phyloP scores from a whole-genome alignment of 306 rosid genomes.

The Datisca glomerata region DNA sequence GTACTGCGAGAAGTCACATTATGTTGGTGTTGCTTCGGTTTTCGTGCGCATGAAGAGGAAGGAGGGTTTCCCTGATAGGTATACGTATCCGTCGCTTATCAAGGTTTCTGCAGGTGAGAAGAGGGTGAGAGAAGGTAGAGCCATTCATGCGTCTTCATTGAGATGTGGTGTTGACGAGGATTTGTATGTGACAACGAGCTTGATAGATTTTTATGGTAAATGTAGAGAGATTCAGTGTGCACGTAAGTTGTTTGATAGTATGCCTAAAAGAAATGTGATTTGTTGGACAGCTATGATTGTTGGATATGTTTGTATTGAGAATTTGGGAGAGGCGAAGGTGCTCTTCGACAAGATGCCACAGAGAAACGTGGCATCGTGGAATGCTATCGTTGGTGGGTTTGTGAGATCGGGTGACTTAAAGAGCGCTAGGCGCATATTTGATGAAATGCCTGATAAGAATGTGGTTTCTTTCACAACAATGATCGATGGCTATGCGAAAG shows the following conservation, averaged over 20 bases:
- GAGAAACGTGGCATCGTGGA: slow-evolving; percentile 27
- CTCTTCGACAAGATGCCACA: slow-evolving; percentile 25
- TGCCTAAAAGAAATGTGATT: slow-evolving; percentile 15
- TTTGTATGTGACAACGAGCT: slow-evolving; percentile 46
- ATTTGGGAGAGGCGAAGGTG: slow-evolving; percentile 19
- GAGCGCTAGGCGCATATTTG: slow-evolving; percentile 39
- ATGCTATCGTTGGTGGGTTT: slow-evolving; percentile 30
- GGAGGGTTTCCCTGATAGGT: slow-evolving; percentile 34
- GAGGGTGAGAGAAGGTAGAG: slow-evolving; percentile 28
- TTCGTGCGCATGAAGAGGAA: slow-evolving; percentile 41
- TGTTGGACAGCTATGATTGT: slow-evolving; percentile 29
- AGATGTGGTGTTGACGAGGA: slow-evolving; percentile 44
- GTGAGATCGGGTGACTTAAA: slow-evolving; percentile 44
- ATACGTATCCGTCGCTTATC: slow-evolving; percentile 52
- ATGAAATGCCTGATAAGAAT: slow-evolving; percentile 57
- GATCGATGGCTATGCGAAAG: slow-evolving; percentile 76
- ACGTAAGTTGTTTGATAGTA: slow-evolving; percentile 45
- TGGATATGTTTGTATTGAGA: slow-evolving; percentile 19
- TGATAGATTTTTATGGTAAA: slow-evolving; percentile 65
- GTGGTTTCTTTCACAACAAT: slow-evolving; percentile 54
- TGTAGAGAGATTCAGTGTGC: slow-evolving; percentile 34
- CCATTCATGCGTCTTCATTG: slow-evolving; percentile 49
- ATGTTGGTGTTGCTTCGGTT: slow-evolving; percentile 17
- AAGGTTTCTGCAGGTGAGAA: slow-evolving; percentile 37
- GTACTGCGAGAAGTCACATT: slow-evolving; percentile 24